Percentiles rank a stretch among this genome's conserved stretches.
phyloP scores from a whole-genome alignment of 257 asterid genomes.

The Lavandula angustifolia region DNA sequence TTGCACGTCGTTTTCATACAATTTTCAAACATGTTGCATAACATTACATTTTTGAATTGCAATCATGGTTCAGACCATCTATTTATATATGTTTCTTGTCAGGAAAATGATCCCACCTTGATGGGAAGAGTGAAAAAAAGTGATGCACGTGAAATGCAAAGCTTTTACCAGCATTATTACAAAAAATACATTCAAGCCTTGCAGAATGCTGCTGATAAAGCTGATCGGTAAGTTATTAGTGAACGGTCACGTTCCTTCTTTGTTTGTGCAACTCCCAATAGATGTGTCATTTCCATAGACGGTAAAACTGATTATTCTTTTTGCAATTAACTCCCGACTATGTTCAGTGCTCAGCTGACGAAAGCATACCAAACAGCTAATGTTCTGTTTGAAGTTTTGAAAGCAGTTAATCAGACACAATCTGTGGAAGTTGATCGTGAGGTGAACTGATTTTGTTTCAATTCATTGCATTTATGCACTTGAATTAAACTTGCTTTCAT shows the following conservation, averaged over 20 bases:
- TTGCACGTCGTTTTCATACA: not conserved
- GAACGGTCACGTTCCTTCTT: conserved; percentile 18
- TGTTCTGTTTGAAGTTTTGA: conserved; percentile 97
- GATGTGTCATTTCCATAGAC: conserved; percentile 22
- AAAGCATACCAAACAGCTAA: conserved; percentile 99
- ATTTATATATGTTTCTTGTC: conserved; percentile 23
- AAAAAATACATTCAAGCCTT: conserved; percentile 96
- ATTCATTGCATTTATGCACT: conserved; percentile 11
- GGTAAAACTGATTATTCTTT: conserved; percentile 16
- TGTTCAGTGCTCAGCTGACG: conserved; percentile 89
- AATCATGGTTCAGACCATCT: not conserved
- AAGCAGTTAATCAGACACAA: conserved; percentile 96
- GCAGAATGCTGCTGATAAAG: conserved; percentile 98
- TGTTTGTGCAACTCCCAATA: conserved; percentile 9
- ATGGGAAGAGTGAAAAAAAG: conserved; percentile 96
- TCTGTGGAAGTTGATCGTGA: conserved; percentile 98
- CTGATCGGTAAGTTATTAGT: conserved; percentile 72
- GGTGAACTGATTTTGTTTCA: conserved; percentile 43
- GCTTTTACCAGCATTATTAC: conserved; percentile 98
- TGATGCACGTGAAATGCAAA: conserved; percentile 99
- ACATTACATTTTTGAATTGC: conserved; percentile 23
- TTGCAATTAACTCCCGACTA: conserved; percentile 28
- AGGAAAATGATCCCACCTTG: conserved; percentile 98
- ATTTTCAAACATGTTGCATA: not conserved
- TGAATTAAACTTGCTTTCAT: conserved; percentile 2